Base-by-base conservation (phyloP, 2,329 filamentous ascomycete species). In the Trichoderma gracile region DNA sequence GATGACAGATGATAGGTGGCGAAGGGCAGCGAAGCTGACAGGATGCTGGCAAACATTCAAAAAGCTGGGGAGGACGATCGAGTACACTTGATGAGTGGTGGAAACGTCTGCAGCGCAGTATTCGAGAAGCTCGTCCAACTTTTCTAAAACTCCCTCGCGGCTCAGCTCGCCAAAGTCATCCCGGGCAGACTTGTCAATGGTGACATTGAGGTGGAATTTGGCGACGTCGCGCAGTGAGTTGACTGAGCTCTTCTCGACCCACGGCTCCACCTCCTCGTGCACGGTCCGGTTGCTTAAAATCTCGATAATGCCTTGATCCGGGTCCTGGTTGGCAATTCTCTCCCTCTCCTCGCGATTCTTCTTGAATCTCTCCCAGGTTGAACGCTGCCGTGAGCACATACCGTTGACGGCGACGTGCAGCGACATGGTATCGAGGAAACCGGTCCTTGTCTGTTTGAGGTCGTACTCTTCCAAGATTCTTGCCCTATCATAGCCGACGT, bases 381-480 rank as follows among this genome's bases (percentile, higher is more conserved):
- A 95, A 56, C 95, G 86, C 76, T 99, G 95, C 69, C 91, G 89
- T 23, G 95, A 98, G 77, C 95, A 99, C 95, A 99, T 99, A 67
- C 95, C 95, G 74, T 99, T 99, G 25, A 97, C 94, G 2, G 96
- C 96, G 8, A 97, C 94, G 74, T 99, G 95, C 21, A 99, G 80
- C 1, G 94, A 98, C 95, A 99, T 99, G 33, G 95, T 99, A 75
- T 99, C 95, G 58, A 99, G 78, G 74, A 97, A 99, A 49, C 86
- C 89, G 70, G 93, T 98, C 45, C 87, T 86, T 1, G 92, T 89
- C 75, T 97, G 94, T 62, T 86, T 81, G 46, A 98, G 77, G 71
- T 89, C 84, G 74, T 99, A 99, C 75, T 99, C 95, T 74, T 99
- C 95, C 21, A 88, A 78, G 62, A 97, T 86, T 42, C 96, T 85